Base-by-base conservation (phyloP, 1,284 basidiomycete genomes). In the Cutaneotrichosporon sp. region DNA sequence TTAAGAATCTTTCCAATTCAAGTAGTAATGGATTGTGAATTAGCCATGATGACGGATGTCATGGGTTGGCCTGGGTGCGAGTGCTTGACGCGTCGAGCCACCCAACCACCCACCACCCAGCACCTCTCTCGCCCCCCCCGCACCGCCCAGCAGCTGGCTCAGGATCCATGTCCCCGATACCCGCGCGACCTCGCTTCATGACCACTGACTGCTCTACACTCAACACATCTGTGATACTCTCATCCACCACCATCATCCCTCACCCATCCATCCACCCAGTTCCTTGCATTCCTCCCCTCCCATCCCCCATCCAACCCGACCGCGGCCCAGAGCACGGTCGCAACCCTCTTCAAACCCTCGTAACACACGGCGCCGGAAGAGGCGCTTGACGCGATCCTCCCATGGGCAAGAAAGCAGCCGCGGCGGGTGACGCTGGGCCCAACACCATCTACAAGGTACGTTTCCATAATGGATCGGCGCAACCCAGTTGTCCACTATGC, bases 371-470 rank as follows among this genome's bases (percentile, higher is more conserved):
- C 46, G 52, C 49, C 29, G 10, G 9, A 34, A 14, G 33, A 9
- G 36, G 13, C 36, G 25, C 27, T 31, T 34, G 33, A 57, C 55
- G 55, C 46, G 55, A 57, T 50, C 24, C 29, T 42, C 51, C 42
- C 34, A 69, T 69, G 66, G 60, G 53, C 45, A 74, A 74, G 66
- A 74, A 72, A 60, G 60, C 61, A 38, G 67, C 67, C 56, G 65
- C 67, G 45, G 58, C 47, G 5, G 67, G 57, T 50, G 69, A 70
- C 27, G 63, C 54, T 54, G 70, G 70, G 14, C 72, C 72, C n/a
- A 69, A 74, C 64, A 74, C 72, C n/a, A 72, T 74, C 42, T 74
- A 72, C 65, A 71, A 72, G 66, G 72, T 73, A 51, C 59, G 72
- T 65, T 24, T 27, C 14, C 47, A 27, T 9, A 22, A 25, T 46